Base-by-base conservation (phyloP, 2,329 filamentous ascomycete genomes). In the Alternaria metachromatica region DNA sequence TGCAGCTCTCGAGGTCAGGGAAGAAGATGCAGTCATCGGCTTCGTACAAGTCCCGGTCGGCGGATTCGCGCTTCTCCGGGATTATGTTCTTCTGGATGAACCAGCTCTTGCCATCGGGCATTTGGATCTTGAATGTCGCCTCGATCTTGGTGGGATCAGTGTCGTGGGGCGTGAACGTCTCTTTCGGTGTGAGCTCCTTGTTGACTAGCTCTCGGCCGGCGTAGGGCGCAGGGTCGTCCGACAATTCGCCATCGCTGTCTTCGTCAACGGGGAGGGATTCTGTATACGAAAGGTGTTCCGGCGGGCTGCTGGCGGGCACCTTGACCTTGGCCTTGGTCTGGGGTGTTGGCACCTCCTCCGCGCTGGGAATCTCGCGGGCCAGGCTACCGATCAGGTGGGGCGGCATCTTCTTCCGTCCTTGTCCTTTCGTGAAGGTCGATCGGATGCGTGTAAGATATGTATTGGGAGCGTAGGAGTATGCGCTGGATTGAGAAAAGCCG, bases 141-240 rank as follows among this genome's bases (percentile, higher is more conserved):
- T 51, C 49, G 11, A 62, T 62, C 26, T 53, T 58, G 33, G 54
- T 48, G 3, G 54, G 37, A 3, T 62, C 54, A 0, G 55, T 58
- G 7, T 53, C 26, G 28, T 62, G 59, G 6, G 59, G 54, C 2
- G 13, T 10, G 26, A 62, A 53, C 26, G 12, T 62, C 15, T 62
- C 59, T 21, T 53, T 18, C 11, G 41, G 2, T 8, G 26, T n/a
- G 3, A 8, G 4, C 5, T 49, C 33, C 28, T 28, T 53, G 46
- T 53, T 62, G 4, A 15, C 37, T 12, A 58, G 54, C 21, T 46
- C 4, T 3, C 54, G 59, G 7, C 41, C 37, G 3, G 46, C 28
- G 20, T 58, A 46, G 0, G 59, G 59, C 3, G 59, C 46, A 26
- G 46, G 59, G 10, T 58, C 54, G 5, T 58, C 59, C 12, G 59